These are phyloP conservation scores for Backusella parvicylindrica DNA, from an alignment of 192 early-diverging fungal species.

Conservation along the genomic window DNA sequence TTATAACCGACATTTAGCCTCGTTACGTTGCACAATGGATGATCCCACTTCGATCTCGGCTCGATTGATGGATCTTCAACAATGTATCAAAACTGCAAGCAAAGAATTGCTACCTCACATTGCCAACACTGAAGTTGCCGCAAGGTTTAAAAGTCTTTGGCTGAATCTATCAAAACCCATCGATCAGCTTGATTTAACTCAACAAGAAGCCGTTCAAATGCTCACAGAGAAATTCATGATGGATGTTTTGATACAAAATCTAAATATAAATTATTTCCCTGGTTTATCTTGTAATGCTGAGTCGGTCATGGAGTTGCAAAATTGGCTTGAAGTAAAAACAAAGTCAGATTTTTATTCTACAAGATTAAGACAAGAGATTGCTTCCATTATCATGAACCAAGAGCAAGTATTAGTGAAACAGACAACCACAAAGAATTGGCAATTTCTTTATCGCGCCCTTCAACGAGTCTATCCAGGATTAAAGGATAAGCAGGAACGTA, in stretches of 20 bases:
- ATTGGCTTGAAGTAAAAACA: slow-evolving; percentile 17
- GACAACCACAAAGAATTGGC: neutral
- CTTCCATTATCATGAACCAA: neutral
- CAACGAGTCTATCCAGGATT: slow-evolving; percentile 16
- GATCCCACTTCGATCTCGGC: slow-evolving; percentile 36
- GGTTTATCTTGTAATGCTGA: neutral
- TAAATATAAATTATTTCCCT: slow-evolving; percentile 4
- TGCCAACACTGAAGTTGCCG: slow-evolving; percentile 6
- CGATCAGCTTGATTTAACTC: neutral
- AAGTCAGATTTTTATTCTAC: neutral
- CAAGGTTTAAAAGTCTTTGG: neutral
- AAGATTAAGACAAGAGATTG: slow-evolving; percentile 29
- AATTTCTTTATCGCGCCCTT: slow-evolving; percentile 23
- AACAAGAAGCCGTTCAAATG: neutral
- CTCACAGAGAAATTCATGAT: slow-evolving; percentile 14
- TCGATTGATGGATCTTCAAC: slow-evolving; percentile 33
- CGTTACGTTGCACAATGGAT: slow-evolving; percentile 43
- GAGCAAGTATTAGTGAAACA: neutral
- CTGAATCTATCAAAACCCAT: neutral
- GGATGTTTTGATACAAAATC: slow-evolving; percentile 9
- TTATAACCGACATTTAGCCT: slow-evolving; percentile 18
- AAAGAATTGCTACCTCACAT: slow-evolving; percentile 23
- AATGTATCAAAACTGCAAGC: slow-evolving; percentile 28
- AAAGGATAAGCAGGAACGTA: slow-evolving; percentile 13
- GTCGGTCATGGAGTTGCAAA: slow-evolving; percentile 15